Evolutionary conservation across 345 rosid genomes (phyloP).

Genomic region (Trapa incisa): DNA sequence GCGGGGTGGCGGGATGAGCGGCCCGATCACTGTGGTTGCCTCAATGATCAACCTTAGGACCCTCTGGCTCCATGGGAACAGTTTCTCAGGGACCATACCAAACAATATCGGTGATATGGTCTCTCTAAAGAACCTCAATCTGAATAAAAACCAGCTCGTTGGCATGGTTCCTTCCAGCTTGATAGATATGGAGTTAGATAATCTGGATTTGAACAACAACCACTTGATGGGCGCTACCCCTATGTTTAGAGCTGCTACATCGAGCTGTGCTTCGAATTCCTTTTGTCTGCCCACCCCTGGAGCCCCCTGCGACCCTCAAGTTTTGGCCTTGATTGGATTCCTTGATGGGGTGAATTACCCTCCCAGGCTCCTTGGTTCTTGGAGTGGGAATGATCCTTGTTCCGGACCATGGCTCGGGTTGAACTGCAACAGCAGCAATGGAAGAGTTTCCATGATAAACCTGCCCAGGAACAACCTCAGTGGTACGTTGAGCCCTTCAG

Average conservation of each 20-base stretch:
- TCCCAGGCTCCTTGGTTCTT: constrained; percentile 32
- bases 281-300: constrained; percentile 46
- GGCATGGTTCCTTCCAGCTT: constrained; percentile 52
- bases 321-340: constrained; percentile 51
- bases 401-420: constrained; percentile 43
- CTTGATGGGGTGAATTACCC: constrained; percentile 52
- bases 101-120: constrained; percentile 38
- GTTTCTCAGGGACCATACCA: constrained; percentile 58
- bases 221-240: constrained; percentile 67
- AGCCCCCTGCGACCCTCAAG: constrained; percentile 39
- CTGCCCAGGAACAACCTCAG: constrained; percentile 39
- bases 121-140: constrained; percentile 45
- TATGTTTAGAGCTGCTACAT: constrained; percentile 28
- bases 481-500: constrained; percentile 55
- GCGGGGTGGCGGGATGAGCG: constrained; percentile 33
- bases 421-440: constrained; percentile 16
- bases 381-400: constrained; percentile 64
- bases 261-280: constrained; percentile 26
- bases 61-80: constrained; percentile 79
- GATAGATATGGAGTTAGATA: constrained; percentile 29
- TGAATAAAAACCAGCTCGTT: constrained; percentile 41
- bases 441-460: constrained; percentile 23
- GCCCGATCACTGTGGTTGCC: constrained; percentile 45
- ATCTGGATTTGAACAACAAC: constrained; percentile 56
- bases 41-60: constrained; percentile 33